These are phyloP conservation scores for Monilinia fructigena DNA, from an alignment of 2,329 filamentous ascomycete species.

Conservation along the genomic window DNA sequence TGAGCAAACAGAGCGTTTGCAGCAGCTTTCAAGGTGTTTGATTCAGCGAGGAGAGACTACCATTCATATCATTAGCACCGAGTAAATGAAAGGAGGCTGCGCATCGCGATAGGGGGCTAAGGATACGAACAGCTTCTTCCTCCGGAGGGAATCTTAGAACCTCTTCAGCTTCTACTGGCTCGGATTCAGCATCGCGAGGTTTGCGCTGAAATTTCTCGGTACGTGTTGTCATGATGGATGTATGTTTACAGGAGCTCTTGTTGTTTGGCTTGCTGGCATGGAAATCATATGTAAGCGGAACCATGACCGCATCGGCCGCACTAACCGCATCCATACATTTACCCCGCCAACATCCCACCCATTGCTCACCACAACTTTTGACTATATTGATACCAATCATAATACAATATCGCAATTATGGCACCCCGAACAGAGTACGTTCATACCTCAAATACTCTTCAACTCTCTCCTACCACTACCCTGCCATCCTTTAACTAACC, in stretches of 20 bases:
- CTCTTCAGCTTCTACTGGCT: constrained; percentile 32
- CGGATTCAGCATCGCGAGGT: constrained; percentile 31
- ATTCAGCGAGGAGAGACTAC: constrained; percentile 67
- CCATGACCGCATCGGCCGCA: constrained; percentile 7
- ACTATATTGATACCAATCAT: not conserved
- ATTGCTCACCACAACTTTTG: constrained; percentile 2
- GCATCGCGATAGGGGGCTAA: not conserved
- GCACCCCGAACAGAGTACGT: constrained; percentile 30
- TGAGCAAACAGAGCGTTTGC: constrained; percentile 79
- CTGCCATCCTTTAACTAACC: not conserved
- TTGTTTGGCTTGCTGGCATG: constrained; percentile 22
- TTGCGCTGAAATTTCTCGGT: constrained; percentile 40
- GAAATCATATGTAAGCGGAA: constrained; percentile 18
- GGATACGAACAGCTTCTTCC: constrained; percentile 45
- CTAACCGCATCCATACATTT: not conserved
- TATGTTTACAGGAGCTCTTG: constrained; percentile 11
- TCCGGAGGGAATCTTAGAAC: constrained; percentile 43
- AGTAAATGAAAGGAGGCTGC: not conserved
- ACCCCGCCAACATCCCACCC: constrained; percentile 18
- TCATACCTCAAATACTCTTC: not conserved
- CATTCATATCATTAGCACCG: not conserved
- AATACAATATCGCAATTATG: constrained; percentile 24
- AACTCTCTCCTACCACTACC: too few relatives aligned
- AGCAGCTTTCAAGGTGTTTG: constrained; percentile 67
- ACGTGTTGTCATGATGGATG: constrained; percentile 36